A percentile compares a stretch with the other conserved stretches of the same genome.
phyloP scores from a whole-genome alignment of 805 yeast genomes.

The Blastobotrys attinorum region DNA sequence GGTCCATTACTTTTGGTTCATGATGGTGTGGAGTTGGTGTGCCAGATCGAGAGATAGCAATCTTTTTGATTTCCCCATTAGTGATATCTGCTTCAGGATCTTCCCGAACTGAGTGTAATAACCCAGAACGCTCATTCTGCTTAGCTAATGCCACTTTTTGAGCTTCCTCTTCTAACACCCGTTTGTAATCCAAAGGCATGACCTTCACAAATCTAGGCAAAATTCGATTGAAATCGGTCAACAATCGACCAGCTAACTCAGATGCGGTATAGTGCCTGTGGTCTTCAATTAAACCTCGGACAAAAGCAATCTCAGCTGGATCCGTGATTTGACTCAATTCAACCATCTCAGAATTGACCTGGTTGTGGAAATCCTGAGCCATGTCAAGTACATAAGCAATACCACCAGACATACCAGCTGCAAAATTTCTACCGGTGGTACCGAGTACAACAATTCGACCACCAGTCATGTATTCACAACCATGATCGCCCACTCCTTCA shows the following conservation, averaged over 20 bases:
- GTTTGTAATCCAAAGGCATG: slow-evolving; percentile 84
- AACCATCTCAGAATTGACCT: slow-evolving; percentile 73
- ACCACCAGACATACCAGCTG: slow-evolving; percentile 99
- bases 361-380: slow-evolving; percentile 82
- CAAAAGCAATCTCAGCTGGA: slow-evolving; percentile 87
- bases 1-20: slow-evolving; percentile 83
- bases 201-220: slow-evolving; percentile 88
- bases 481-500: slow-evolving; percentile 97
- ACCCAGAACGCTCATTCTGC: slow-evolving; percentile 47
- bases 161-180: slow-evolving; percentile 70
- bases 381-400: slow-evolving; percentile 93
- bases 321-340: slow-evolving; percentile 71
- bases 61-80: slow-evolving; percentile 68
- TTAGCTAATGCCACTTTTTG: slow-evolving; percentile 37
- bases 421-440: slow-evolving; percentile 84
- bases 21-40: slow-evolving; percentile 21
- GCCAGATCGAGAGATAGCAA: slow-evolving; percentile 20
- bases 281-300: slow-evolving; percentile 88
- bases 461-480: slow-evolving; percentile 99
- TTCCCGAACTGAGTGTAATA: slow-evolving; percentile 64
- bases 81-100: slow-evolving; percentile 83
- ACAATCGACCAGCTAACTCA: slow-evolving; percentile 74
- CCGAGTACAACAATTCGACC: slow-evolving; percentile 95
- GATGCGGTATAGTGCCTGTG: slow-evolving; percentile 94
- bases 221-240: slow-evolving; percentile 81